phyloP scores from a whole-genome alignment of 306 rosid genomes.

The Glycine soja region DNA sequence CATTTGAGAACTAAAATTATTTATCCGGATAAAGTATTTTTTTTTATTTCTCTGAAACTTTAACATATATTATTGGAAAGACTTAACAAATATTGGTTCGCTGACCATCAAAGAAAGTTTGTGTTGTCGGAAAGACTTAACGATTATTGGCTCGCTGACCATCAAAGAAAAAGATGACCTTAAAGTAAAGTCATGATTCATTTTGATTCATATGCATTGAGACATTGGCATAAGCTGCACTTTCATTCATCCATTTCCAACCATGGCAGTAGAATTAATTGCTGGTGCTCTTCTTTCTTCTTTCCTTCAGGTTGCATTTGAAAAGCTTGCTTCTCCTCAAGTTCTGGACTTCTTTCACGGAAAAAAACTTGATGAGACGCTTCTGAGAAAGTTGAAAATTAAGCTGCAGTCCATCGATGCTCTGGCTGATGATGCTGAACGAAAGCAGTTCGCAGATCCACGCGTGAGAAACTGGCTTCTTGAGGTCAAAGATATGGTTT shows the following conservation, averaged over 20 bases:
- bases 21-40: too few species aligned
- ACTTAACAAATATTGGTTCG: too few species aligned
- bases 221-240: too few species aligned
- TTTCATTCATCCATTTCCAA: background rate
- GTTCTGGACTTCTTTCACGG: background rate
- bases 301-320: background rate
- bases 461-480: background rate
- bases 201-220: too few species aligned
- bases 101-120: too few species aligned
- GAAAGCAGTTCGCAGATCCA: background rate
- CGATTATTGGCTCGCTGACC: accelerated
- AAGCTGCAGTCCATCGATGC: background rate
- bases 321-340: background rate
- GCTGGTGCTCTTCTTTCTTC: background rate
- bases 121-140: too few species aligned
- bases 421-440: background rate
- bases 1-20: too few species aligned
- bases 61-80: too few species aligned
- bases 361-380: background rate
- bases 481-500: background rate
- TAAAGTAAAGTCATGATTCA: too few species aligned
- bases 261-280: background rate
- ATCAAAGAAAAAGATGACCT: too few species aligned
- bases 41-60: too few species aligned
- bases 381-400: background rate